phyloP scores from a whole-genome alignment of 176 grass and related monocot genomes.

The Olyra latifolia region DNA sequence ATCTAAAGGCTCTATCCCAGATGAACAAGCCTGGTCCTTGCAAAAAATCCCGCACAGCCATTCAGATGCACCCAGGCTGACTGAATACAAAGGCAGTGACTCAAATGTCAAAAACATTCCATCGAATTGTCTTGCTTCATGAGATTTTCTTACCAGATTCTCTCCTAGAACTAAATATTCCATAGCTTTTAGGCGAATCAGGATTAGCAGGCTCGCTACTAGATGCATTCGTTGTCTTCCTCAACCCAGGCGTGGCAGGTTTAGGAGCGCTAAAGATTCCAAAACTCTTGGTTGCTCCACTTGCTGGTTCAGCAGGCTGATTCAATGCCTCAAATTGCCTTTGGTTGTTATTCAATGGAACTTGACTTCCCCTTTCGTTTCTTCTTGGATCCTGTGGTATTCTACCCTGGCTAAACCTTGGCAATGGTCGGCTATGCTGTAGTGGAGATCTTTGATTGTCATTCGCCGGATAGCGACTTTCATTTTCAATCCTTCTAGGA shows the following conservation, averaged over 20 bases:
- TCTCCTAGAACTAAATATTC: slow-evolving; percentile 26
- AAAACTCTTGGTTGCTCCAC: slow-evolving; percentile 15
- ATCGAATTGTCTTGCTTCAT: not conserved
- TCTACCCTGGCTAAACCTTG: slow-evolving; percentile 37
- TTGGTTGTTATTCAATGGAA: slow-evolving; percentile 22
- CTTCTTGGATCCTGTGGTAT: slow-evolving; percentile 35
- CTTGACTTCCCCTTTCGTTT: slow-evolving; percentile 31
- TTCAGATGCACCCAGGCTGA: not conserved
- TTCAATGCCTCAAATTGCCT: slow-evolving; percentile 8
- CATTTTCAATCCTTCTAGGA: slow-evolving; percentile 31
- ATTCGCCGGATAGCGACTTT: not conserved
- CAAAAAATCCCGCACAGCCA: not conserved
- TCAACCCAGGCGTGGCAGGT: slow-evolving; percentile 12
- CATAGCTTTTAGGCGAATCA: slow-evolving; percentile 31
- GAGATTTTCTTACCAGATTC: not conserved
- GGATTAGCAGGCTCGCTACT: not conserved
- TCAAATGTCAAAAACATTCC: not conserved
- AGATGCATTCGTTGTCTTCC: not conserved
- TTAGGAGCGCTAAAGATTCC: slow-evolving; percentile 43
- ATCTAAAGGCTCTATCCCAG: too few species aligned
- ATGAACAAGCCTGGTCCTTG: not conserved
- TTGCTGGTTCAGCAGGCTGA: not conserved
- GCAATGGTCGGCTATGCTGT: not conserved
- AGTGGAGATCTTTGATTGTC: not conserved
- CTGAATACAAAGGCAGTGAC: not conserved